Conservation (phyloP, 495 filamentous ascomycete genomes). For the Apiosordaria backusii region DNA sequence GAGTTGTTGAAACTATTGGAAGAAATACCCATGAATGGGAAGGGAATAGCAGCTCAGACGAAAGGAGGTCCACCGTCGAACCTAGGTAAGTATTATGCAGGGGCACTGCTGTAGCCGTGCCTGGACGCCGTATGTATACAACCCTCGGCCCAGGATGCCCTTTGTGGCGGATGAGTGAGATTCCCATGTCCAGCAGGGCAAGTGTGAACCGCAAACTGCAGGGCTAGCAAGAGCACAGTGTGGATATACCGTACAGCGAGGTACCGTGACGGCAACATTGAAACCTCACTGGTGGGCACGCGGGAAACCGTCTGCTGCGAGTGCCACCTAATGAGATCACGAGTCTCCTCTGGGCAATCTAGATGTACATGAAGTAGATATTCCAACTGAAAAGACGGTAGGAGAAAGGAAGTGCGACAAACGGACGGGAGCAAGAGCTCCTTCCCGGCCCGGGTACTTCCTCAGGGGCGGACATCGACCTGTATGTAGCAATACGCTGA, state of each 20-base stretch:
- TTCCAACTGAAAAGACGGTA: background rate
- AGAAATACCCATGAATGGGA: background rate
- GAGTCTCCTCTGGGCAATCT: background rate
- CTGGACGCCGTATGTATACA: background rate
- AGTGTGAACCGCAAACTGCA: background rate
- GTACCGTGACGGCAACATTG: background rate
- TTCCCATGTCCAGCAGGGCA: conserved; percentile 1
- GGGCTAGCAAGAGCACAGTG: background rate
- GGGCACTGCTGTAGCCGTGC: background rate
- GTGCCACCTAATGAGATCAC: background rate
- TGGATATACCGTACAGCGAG: background rate
- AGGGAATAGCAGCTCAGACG: background rate
- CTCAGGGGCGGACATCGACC: too few species aligned
- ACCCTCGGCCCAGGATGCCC: conserved; percentile 1
- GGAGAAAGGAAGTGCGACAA: background rate
- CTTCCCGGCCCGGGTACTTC: background rate
- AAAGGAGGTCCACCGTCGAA: background rate
- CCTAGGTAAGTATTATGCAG: background rate
- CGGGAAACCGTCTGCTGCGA: background rate
- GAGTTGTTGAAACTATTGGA: background rate
- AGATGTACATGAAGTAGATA: background rate
- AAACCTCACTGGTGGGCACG: background rate
- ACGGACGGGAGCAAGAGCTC: background rate
- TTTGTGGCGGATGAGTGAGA: background rate
- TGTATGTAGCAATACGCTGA: background rate